Conservation (phyloP, 768 basidiomycete genomes). For the Leucocoprinus sp. region DNA sequence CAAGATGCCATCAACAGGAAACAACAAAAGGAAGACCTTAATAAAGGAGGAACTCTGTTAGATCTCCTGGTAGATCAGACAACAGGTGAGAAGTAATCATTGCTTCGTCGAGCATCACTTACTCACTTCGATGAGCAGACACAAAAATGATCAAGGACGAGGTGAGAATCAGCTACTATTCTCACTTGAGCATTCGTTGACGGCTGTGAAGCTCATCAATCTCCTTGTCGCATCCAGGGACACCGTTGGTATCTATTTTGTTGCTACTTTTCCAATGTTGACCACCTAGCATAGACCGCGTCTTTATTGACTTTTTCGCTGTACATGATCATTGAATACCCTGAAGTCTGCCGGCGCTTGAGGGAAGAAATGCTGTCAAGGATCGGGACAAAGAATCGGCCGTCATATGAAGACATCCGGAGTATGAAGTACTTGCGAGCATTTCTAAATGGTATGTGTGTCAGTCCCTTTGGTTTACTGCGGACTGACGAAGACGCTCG, state of each 20-base stretch:
- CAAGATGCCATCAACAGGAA: slow-evolving; percentile 34
- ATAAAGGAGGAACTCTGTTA: slow-evolving; percentile 37
- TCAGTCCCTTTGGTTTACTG: not conserved
- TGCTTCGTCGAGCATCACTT: not conserved
- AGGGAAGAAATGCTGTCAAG: slow-evolving; percentile 28
- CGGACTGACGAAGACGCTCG: not conserved
- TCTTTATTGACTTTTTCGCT: slow-evolving; percentile 31
- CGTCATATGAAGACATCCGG: slow-evolving; percentile 34
- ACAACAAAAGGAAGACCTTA: slow-evolving; percentile 11
- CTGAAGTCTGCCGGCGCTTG: slow-evolving; percentile 24
- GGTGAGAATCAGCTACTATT: slow-evolving; percentile 1
- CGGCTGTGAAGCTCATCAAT: slow-evolving; percentile 26
- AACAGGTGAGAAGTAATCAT: slow-evolving; percentile 26
- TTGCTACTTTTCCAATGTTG: not conserved
- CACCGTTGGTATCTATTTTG: slow-evolving; percentile 28
- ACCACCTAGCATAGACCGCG: slow-evolving; percentile 23
- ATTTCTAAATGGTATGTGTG: slow-evolving; percentile 18
- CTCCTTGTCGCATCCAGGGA: slow-evolving; percentile 52
- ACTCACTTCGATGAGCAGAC: slow-evolving; percentile 14
- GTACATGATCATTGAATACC: slow-evolving; percentile 33
- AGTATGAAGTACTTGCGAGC: slow-evolving; percentile 28
- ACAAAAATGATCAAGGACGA: slow-evolving; percentile 34
- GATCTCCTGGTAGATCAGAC: slow-evolving; percentile 45
- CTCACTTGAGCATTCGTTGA: not conserved
- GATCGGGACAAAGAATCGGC: slow-evolving; percentile 25